Evolutionary conservation across 2,329 filamentous ascomycete species (phyloP).

Genomic region (Claviceps sp.): DNA sequence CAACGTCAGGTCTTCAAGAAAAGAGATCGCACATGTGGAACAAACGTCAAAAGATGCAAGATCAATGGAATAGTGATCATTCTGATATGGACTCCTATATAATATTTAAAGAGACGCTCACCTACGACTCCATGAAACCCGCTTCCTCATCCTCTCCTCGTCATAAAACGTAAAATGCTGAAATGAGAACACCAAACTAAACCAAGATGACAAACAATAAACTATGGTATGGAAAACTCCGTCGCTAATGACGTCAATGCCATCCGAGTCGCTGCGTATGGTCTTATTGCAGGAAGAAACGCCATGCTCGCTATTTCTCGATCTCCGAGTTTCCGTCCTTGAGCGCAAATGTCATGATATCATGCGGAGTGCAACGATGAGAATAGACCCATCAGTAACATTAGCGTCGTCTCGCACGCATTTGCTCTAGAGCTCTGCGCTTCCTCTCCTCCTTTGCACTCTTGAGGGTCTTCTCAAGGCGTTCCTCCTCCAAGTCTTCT

Average conservation of each 20-base stretch:
- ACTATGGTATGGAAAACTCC: slow-evolving; percentile 17
- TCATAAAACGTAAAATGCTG: background rate
- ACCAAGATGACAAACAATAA: background rate
- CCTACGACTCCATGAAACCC: background rate
- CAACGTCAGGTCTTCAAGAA: no score
- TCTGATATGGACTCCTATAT: background rate
- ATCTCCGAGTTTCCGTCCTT: background rate
- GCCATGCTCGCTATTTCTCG: background rate
- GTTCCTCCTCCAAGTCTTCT: slow-evolving; percentile 54
- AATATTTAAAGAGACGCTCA: background rate
- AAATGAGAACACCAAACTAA: background rate
- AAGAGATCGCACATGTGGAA: no score
- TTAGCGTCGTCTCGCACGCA: slow-evolving; percentile 18
- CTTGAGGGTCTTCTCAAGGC: slow-evolving; percentile 47
- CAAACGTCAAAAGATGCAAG: no score
- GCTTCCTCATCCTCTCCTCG: background rate
- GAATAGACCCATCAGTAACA: background rate
- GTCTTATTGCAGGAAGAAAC: background rate
- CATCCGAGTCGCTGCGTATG: background rate
- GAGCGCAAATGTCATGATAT: background rate
- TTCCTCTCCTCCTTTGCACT: slow-evolving; percentile 47
- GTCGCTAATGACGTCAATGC: slow-evolving; percentile 22
- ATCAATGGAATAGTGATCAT: background rate
- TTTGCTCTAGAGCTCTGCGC: slow-evolving; percentile 25
- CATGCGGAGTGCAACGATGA: background rate